These are phyloP conservation scores for Paraphysoderma sedebokerense DNA, from an alignment of 371 early-diverging fungal species.

Conservation along the genomic window DNA sequence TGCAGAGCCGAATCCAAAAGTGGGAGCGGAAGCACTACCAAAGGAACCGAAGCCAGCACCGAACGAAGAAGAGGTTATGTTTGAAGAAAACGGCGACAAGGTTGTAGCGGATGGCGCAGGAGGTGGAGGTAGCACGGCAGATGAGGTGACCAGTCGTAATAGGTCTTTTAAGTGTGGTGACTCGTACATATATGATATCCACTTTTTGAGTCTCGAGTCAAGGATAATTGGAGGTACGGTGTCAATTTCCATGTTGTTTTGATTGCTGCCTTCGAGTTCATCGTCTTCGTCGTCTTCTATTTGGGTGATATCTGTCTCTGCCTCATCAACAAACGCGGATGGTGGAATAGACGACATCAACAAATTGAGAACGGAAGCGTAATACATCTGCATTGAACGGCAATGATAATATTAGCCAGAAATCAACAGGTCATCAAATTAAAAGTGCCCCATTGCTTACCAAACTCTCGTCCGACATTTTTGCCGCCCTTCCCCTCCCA, in stretches of 20 bases:
- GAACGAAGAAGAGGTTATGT: constrained; percentile 32
- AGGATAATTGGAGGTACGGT: constrained; percentile 20
- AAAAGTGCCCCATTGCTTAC: neutral
- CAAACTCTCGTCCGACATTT: neutral
- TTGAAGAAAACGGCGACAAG: constrained; percentile 21
- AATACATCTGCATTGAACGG: neutral
- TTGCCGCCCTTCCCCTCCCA: constrained; percentile 10
- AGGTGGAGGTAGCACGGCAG: constrained; percentile 1
- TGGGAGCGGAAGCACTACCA: constrained; percentile 25
- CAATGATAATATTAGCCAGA: neutral
- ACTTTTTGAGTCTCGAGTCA: no score
- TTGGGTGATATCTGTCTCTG: constrained; percentile 4
- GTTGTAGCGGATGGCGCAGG: constrained; percentile 2
- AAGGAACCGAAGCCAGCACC: constrained; percentile 30
- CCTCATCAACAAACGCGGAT: constrained; percentile 5
- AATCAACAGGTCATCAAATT: neutral
- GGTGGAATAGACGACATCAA: constrained; percentile 3
- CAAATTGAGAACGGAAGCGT: neutral
- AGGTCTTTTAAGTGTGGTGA: constrained; percentile 23
- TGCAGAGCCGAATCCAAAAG: neutral
- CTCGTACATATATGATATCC: constrained; percentile 26
- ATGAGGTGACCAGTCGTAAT: constrained; percentile 16
- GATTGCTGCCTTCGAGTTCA: constrained; percentile 13
- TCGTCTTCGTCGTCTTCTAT: constrained; percentile 26
- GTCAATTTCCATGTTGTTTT: neutral